phyloP scores from a whole-genome alignment of 2,329 filamentous ascomycete genomes.

The Diaporthe vaccinii region DNA sequence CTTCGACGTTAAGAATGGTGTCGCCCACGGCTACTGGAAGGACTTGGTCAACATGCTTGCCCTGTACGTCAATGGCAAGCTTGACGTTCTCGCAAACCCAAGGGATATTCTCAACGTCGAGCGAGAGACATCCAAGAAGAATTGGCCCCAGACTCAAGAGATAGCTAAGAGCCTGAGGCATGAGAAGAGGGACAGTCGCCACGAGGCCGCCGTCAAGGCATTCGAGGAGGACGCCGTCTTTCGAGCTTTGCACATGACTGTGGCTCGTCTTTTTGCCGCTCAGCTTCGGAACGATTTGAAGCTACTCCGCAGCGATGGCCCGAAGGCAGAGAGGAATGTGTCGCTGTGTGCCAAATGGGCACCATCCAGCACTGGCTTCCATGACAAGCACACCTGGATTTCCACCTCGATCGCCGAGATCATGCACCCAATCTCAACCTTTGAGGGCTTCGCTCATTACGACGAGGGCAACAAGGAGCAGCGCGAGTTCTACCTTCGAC shows the following conservation, averaged over 20 bases:
- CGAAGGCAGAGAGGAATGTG: conserved; percentile 58
- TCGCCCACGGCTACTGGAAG: conserved; percentile 74
- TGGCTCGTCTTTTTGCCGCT: conserved; percentile 69
- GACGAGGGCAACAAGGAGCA: conserved; percentile 48
- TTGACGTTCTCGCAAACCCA: conserved; percentile 58
- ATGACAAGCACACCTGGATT: conserved; percentile 71
- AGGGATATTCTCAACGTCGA: conserved; percentile 56
- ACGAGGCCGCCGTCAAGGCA: conserved; percentile 54
- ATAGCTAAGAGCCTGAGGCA: conserved; percentile 46
- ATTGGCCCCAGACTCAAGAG: conserved; percentile 43
- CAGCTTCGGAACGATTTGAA: conserved; percentile 64
- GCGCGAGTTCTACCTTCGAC: conserved; percentile 65
- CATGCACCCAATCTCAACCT: conserved; percentile 56
- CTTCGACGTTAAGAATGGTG: conserved; percentile 60
- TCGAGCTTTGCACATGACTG: conserved; percentile 63
- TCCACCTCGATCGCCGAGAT: conserved; percentile 70
- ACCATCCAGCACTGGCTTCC: conserved; percentile 65
- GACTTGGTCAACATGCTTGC: conserved; percentile 70
- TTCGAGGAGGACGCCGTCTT: conserved; percentile 62
- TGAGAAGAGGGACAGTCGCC: conserved; percentile 53
- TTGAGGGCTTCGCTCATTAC: conserved; percentile 50
- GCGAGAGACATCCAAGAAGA: conserved; percentile 44
- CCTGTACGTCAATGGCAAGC: conserved; percentile 62
- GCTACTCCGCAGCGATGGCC: conserved; percentile 55
- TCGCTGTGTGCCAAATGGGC: conserved; percentile 74